Base-by-base conservation (phyloP, 192 early-diverging fungal species). In the Backusella tuberculispora region DNA sequence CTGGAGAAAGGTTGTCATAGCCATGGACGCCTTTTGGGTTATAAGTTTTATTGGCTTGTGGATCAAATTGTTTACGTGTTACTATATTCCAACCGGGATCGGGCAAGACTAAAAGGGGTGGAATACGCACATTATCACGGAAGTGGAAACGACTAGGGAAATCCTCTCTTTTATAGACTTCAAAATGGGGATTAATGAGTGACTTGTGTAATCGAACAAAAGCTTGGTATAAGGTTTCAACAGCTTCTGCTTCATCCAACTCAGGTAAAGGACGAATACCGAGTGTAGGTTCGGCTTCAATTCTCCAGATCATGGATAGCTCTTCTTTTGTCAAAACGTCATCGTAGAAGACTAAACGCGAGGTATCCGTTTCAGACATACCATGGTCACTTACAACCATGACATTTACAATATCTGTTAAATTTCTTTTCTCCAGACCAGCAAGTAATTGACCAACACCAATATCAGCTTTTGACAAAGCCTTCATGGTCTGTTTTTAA, bases 381-480 rank as follows among this genome's bases (percentile, higher is more conserved):
- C 96, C 96, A 66, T 98, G 96, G 79, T 98, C 96, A 71, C 93
- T 95, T 41, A 83, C 81, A 26, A 83, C 60, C 21, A 83, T 76
- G 1, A 97, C 60, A 77, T 96, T 92, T 15, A 95, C 92, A 14
- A 88, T 79, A 34, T 90, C 70, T 4, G 87, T 85, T 69, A 94
- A 81, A 53, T 90, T 88, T 29, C 92, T 88, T 6, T 69, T 71
- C 5, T 65, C 83, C 0, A 97, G 70, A 14, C 85, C 88, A 2
- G 78, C 44, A 65, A 90, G 63, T 38, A 96, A 79, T n/a, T 83
- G 77, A 10, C 90, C 88, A 19, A 96, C 56, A 6, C 87, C 87
- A 12, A 63, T 63, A 75, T 94, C 93, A 19, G 91, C 89, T 48
- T 76, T 21, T 10, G 63, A 63, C 26, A 91, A 72, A 10, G 86